Evolutionary conservation across 257 asterid genomes (phyloP).

Genomic region (Gentiana straminea): DNA sequence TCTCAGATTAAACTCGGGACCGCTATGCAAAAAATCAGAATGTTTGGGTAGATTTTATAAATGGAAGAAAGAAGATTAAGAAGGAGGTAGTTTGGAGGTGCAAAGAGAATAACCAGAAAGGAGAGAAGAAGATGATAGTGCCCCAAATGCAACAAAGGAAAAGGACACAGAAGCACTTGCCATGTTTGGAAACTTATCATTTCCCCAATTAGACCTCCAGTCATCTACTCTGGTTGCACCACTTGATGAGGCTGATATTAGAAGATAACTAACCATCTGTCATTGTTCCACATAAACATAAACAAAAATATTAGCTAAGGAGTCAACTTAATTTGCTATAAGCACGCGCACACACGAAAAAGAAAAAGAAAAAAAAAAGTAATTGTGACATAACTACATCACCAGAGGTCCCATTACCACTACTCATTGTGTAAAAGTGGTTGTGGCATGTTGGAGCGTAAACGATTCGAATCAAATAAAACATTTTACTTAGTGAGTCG

Average conservation of each 20-base stretch:
- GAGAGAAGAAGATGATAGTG: slow-evolving; percentile 65
- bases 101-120: slow-evolving; percentile 70
- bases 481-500: neutral
- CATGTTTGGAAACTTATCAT: slow-evolving; percentile 73
- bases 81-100: slow-evolving; percentile 23
- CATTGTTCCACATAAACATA: neutral
- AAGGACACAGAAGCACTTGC: slow-evolving; percentile 62
- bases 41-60: too few species aligned
- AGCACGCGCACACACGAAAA: neutral
- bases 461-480: neutral
- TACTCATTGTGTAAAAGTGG: neutral
- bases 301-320: neutral
- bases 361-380: too few species aligned
- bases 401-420: too few species aligned
- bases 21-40: too few species aligned
- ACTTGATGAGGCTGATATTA: slow-evolving; percentile 89
- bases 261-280: slow-evolving; percentile 78
- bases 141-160: slow-evolving; percentile 73
- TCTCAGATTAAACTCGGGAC: too few species aligned
- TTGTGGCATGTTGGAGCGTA: neutral
- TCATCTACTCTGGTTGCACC: slow-evolving; percentile 64
- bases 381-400: too few species aligned
- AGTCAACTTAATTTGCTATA: too few species aligned
- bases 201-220: slow-evolving; percentile 82
- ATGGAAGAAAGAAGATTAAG: slow-evolving; percentile 7